Evolutionary conservation across 345 rosid genomes (phyloP), one percentile per base, ranked within the genome.

Genomic region (Trapa bicornis): DNA sequence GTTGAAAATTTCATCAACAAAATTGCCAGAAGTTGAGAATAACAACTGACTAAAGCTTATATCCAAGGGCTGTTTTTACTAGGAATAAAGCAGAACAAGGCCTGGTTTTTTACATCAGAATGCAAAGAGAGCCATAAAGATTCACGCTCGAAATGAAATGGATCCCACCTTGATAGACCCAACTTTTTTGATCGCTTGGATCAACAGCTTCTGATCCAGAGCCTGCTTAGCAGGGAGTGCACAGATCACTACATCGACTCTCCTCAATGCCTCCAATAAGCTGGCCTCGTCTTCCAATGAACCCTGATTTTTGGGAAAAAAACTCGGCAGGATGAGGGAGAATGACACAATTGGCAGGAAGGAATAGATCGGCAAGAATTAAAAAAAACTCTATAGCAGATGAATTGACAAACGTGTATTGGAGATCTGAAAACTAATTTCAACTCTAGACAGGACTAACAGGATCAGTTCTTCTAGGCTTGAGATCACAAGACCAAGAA

Each of bases 191-290:
- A 88, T 82, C 69, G 80, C 87, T 65, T 68, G 74, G 75, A 85
- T 75, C 41, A 91, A 89, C 37, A 79, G 76, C 67, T 75, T 91
- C 82, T 88, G 96, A 47, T 84, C 85, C 70, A 84, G 85, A 75
- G 67, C 87, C 60, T 82, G 84, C 71, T 78, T 84, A n/a, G 91
- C 80, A 54, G 92, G 84, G 61, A 88, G 75, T 0, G 93, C 79
- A 74, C 89, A 87, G 42, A 91, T 85, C 53, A 88, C 93, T 3
- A 87, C 88, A 74, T 91, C 96, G 61, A 88, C 96, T 76, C 70
- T 83, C 73, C 71, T 81, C 80, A 86, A 77, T 65, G 92, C 97
- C 72, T 85, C 88, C 37, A 67, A 70, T 11, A 91, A 84, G 74
- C 86, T 83, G 74, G 47, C 37, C 57, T 82, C 87, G 62, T 91